Evolutionary conservation across 371 early-diverging fungal species (phyloP).

Genomic region (Syncephalis plumigaleata): DNA sequence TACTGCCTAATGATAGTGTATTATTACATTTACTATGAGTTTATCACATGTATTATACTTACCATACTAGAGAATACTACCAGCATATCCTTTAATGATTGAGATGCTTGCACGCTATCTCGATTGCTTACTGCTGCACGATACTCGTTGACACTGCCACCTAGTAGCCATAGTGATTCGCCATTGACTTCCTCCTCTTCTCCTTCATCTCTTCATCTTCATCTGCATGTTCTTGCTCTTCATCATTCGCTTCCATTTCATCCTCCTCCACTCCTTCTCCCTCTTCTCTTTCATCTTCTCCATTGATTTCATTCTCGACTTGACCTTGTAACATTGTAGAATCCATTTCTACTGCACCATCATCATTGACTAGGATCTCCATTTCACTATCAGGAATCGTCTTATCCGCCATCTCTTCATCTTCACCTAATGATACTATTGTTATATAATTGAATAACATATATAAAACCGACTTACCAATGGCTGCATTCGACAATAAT

Average conservation of each 20-base stretch:
- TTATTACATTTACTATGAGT: neutral
- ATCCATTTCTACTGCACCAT: neutral
- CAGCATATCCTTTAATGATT: neutral
- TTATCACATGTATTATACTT: neutral
- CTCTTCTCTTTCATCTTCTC: neutral
- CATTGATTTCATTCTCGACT: neutral
- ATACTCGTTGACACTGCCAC: neutral
- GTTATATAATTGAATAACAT: neutral
- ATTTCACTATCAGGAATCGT: neutral
- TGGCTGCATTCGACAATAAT: no score
- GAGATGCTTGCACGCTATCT: neutral
- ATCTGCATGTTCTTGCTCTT: neutral
- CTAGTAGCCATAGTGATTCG: neutral
- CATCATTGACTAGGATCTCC: neutral
- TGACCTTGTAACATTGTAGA: neutral
- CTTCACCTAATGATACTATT: neutral
- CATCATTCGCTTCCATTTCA: neutral
- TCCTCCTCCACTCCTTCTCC: neutral
- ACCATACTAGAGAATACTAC: neutral
- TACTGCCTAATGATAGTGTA: neutral
- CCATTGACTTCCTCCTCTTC: neutral
- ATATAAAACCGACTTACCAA: neutral
- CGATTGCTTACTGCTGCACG: neutral
- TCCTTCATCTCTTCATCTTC: neutral
- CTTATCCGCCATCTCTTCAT: neutral